Evolutionary conservation across 2,329 filamentous ascomycete species (phyloP), one percentile per base, ranked within the genome.

Genomic region (Penicillium expansum): DNA sequence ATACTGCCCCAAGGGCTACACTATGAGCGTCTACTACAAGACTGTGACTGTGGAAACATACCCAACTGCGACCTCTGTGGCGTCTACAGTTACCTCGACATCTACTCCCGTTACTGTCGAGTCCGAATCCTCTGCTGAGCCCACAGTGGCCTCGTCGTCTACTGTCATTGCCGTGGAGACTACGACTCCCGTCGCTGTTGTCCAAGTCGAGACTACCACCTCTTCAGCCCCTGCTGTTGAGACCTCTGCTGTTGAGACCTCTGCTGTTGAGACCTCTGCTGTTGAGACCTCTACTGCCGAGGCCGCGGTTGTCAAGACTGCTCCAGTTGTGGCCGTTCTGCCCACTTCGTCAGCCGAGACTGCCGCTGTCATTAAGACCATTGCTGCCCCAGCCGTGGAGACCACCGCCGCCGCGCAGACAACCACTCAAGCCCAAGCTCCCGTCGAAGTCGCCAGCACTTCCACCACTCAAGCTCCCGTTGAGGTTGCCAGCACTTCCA

Each of bases 1-100:
- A 43, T 57, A 61, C 35, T 72, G 69, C 43, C 68, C 67, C 14
- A 60, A 63, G 30, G 67, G 67, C 30, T 71, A 71, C 48, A 64
- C 66, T 3, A 52, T 60, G 52, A 67, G 62, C 43, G 62, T 69
- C 33, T 66, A 65, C 55, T 69, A 69, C 48, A 63, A 66, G 51
- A 68, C 69, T 16, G 57, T 71, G 41, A 62, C 63, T 16, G 53
- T 60, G 38, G 60, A 64, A 29, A 48, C 66, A 13, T 49, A 62
- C 38, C n/a, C 59, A 5, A 42, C 56, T 3, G 30, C 57, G 10
- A 51, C 56, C 16, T 18, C 52, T 32, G 39, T 57, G 14, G 58
- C 60, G 43, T 35, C 60, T n/a, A 64, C 62, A 22, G 58, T 48
- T 20, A 61, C 58, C n/a, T 32, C 56, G 2, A 54, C 59, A 14